phyloP scores from a whole-genome alignment of 805 yeast species.

The Wickerhamiella australiensis region DNA sequence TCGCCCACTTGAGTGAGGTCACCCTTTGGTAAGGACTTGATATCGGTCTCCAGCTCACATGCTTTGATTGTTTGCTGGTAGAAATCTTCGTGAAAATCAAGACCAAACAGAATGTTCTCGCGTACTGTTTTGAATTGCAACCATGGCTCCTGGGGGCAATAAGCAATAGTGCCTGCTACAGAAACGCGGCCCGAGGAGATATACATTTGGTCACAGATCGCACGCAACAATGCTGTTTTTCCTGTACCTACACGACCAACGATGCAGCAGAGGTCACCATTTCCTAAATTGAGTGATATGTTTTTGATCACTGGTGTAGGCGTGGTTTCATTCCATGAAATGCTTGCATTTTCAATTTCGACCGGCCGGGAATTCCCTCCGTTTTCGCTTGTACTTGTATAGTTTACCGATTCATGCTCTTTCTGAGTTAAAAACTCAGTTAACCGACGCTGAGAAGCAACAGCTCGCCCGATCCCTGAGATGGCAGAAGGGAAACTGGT shows the following conservation, averaged over 20 bases:
- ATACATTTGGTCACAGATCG: constrained; percentile 65
- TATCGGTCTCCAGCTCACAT: constrained; percentile 69
- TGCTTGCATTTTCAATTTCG: constrained; percentile 9
- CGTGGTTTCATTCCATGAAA: constrained; percentile 30
- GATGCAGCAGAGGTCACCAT: constrained; percentile 72
- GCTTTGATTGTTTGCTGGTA: constrained; percentile 67
- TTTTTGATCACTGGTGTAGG: constrained; percentile 29
- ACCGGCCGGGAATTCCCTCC: constrained; percentile 10
- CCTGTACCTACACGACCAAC: constrained; percentile 89
- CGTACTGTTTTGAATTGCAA: constrained; percentile 80
- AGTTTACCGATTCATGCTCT: constrained; percentile 14
- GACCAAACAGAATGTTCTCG: constrained; percentile 80
- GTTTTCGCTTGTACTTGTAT: constrained; percentile 1
- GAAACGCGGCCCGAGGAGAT: constrained; percentile 55
- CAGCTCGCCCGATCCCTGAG: constrained; percentile 14
- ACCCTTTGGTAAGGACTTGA: constrained; percentile 65
- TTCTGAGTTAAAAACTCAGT: constrained; percentile 17
- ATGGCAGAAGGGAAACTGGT: constrained; percentile 16
- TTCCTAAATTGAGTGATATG: constrained; percentile 50
- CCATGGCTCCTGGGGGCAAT: constrained; percentile 86
- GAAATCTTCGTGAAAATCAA: constrained; percentile 60
- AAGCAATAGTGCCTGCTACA: constrained; percentile 61
- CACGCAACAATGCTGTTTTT: constrained; percentile 69
- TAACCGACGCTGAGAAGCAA: constrained; percentile 18
- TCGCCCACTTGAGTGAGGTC: constrained; percentile 87